Evolutionary conservation across 805 yeast genomes (phyloP).

Genomic region (Jamesozyma spencerorum): DNA sequence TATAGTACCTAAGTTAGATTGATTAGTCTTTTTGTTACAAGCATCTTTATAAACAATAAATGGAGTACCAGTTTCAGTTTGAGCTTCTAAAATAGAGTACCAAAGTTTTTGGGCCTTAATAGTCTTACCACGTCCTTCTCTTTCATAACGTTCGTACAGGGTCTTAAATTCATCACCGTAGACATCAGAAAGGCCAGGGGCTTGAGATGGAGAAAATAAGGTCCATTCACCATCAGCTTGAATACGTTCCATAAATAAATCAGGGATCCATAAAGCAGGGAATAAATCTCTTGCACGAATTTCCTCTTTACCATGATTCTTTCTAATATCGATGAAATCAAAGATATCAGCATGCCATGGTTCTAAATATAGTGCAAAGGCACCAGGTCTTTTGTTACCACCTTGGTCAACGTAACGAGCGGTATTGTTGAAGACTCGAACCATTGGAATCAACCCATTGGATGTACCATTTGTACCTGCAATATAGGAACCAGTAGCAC

Average conservation of each 20-base stretch:
- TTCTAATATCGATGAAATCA: conserved; percentile 74
- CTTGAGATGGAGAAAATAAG: conserved; percentile 76
- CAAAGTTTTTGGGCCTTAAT: conserved; percentile 82
- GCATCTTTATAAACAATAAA: conserved; percentile 88
- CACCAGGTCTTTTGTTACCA: conserved; percentile 95
- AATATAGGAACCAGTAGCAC: conserved; percentile 76
- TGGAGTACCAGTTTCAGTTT: conserved; percentile 93
- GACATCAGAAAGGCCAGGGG: conserved; percentile 72
- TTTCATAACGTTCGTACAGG: conserved; percentile 63
- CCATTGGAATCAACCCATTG: conserved; percentile 86
- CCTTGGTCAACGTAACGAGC: conserved; percentile 97
- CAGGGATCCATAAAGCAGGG: conserved; percentile 89
- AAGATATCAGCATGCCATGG: conserved; percentile 94
- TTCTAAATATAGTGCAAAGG: conserved; percentile 83
- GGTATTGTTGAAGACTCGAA: conserved; percentile 85
- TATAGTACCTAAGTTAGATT: conserved; percentile 81
- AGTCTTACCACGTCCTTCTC: conserved; percentile 47
- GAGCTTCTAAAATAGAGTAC: conserved; percentile 80
- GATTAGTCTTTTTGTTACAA: conserved; percentile 78
- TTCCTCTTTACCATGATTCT: conserved; percentile 93
- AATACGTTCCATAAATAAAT: conserved; percentile 84
- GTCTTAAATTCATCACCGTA: conserved; percentile 74
- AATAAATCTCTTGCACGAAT: conserved; percentile 84
- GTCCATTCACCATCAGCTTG: conserved; percentile 76
- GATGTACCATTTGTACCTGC: conserved; percentile 89